Evolutionary conservation across 1,284 basidiomycete species (phyloP).

Genomic region (Porphyrellus sp.): DNA sequence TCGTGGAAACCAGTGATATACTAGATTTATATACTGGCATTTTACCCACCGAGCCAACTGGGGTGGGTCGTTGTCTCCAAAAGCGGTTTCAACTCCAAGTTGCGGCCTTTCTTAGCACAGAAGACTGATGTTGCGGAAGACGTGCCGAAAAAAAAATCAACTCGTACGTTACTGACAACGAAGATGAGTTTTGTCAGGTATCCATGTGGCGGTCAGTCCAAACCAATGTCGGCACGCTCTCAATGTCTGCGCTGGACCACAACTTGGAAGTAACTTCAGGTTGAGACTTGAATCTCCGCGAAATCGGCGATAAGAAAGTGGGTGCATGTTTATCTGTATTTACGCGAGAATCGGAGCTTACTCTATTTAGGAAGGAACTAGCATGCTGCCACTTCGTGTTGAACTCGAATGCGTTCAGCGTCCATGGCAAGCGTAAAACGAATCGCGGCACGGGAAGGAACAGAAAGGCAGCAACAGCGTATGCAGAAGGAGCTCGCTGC

Average conservation of each 20-base stretch:
- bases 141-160: background rate
- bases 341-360: background rate
- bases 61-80: slow-evolving; percentile 2
- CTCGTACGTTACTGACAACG: background rate
- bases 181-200: background rate
- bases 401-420: background rate
- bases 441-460: background rate
- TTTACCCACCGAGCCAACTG: background rate
- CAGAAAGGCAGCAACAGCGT: background rate
- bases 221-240: background rate
- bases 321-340: background rate
- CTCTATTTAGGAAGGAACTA: background rate
- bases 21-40: slow-evolving; percentile 3
- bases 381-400: background rate
- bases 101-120: background rate
- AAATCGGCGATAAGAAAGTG: slow-evolving; percentile 1
- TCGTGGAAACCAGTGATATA: slow-evolving; percentile 2
- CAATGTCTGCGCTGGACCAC: too few relatives aligned
- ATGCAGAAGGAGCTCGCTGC: background rate
- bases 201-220: background rate
- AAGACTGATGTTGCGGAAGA: background rate
- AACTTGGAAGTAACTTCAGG: background rate
- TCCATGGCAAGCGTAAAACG: background rate
- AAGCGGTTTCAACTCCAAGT: background rate
- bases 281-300: background rate